Evolutionary conservation across 441 rosid species (phyloP), one percentile per base, ranked within the genome.

Genomic region (Croton setiger): DNA sequence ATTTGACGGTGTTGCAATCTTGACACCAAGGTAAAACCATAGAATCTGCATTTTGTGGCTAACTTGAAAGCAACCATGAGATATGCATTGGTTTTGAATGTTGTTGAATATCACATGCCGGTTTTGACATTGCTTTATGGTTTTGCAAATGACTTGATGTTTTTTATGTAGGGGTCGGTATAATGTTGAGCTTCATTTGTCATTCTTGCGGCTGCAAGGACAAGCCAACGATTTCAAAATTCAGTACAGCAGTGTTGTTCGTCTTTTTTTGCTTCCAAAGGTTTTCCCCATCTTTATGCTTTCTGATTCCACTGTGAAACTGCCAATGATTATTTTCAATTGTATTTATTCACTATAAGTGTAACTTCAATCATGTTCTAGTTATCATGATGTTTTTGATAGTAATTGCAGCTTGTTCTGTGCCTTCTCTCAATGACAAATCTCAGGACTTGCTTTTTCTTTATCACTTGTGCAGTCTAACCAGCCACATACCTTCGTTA

Each of bases 231-330:
- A 92, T 82, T 95, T 95, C 79, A 95, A 95, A 83, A 92, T 95
- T 76, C 99, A 95, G 82, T 95, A 92, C 76, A 95, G 98, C 80
- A 95, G 98, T 64, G 97, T 92, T 74, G 96, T 92, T 70, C 96
- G 99, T 47, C 79, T 95, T 66, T 95, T 95, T 82, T 82, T 95
- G 72, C 99, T 95, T 63, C 99, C 99, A 15, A 92, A 92, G 98
- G 98, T 55, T 55, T 54, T 23, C 5, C 35, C 9, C 52, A 27
- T 3, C 11, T 23, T 11, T 54, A 21, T 18, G 5, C 15, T 33
- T n/a, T n/a, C n/a, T n/a, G n/a, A n/a, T n/a, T n/a, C n/a, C 35
- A 54, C 27, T 52, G 31, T 54, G 37, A 55, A 27, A 27, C 37
- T 27, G 36, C n/a, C 62, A n/a, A 7, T 72, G 14, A n/a, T n/a